A percentile compares a stretch with the other conserved stretches of the same genome.
phyloP scores from a whole-genome alignment of 768 basidiomycete species.

The Naganishia friedmannii region DNA sequence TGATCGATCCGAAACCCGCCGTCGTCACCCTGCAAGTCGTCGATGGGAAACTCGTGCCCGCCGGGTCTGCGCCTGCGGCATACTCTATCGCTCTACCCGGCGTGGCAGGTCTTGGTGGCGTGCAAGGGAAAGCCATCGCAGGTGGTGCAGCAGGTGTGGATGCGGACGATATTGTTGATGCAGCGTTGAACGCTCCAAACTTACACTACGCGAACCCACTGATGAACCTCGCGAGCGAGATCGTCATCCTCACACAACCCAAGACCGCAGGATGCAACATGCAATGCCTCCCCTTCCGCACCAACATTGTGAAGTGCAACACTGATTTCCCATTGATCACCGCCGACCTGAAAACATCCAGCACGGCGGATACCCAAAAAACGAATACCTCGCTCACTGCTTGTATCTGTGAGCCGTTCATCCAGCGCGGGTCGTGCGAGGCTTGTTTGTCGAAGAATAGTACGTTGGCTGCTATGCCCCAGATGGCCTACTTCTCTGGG shows the following conservation, averaged over 20 bases:
- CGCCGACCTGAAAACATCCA: not conserved
- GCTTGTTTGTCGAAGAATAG: not conserved
- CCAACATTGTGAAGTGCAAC: not conserved
- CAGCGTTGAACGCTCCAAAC: not conserved
- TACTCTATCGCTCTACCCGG: conserved; percentile 6
- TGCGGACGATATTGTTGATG: not conserved
- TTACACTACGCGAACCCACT: not conserved
- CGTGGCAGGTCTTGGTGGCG: not conserved
- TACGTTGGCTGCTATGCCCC: not conserved
- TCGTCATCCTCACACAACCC: not conserved
- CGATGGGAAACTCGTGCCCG: conserved; percentile 12
- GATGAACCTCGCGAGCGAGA: conserved; percentile 6
- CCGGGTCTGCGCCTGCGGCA: not conserved
- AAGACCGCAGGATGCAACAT: not conserved
- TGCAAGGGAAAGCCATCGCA: not conserved
- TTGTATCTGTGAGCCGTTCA: conserved; percentile 3
- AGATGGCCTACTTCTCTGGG: not conserved
- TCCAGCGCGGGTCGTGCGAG: conserved; percentile 3
- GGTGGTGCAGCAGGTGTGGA: too few relatives aligned
- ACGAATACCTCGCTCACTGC: not conserved
- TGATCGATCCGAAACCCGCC: conserved; percentile 5
- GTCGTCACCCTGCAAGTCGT: conserved; percentile 7
- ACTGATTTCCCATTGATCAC: not conserved
- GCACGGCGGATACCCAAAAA: not conserved
- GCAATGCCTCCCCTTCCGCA: not conserved